Percentiles rank a stretch among this genome's conserved stretches.
Evolutionary conservation across 2,329 filamentous ascomycete genomes (phyloP).

Genomic region (Zymoseptoria brevis): DNA sequence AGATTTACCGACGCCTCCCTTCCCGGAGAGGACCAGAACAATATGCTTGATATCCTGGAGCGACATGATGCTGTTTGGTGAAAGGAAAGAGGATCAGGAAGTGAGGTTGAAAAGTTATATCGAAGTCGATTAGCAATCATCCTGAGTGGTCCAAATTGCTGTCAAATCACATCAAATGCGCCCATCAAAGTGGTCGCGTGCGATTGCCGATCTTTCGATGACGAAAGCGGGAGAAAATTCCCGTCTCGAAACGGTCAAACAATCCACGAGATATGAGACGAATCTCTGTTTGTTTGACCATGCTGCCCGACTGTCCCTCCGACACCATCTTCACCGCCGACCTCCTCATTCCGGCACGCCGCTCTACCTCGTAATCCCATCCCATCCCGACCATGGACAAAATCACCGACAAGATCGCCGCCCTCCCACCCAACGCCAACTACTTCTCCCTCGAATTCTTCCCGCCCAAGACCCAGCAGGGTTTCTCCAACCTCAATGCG

Average conservation of each 20-base stretch:
- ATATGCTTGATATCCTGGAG: conserved; percentile 67
- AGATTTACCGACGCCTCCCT: conserved; percentile 96
- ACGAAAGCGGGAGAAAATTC: neutral
- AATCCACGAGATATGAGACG: neutral
- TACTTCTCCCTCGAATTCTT: conserved; percentile 99
- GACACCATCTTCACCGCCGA: neutral
- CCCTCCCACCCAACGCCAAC: conserved; percentile 67
- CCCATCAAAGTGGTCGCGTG: neutral
- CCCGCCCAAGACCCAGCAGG: conserved; percentile 93
- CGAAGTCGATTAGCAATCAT: neutral
- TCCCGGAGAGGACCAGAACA: conserved; percentile 81
- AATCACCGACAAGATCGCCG: conserved; percentile 75
- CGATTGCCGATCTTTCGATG: neutral
- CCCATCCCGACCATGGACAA: conserved; percentile 47
- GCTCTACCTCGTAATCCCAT: conserved; percentile 3
- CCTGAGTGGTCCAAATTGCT: neutral
- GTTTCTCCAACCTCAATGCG: conserved; percentile 85
- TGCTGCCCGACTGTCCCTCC: neutral
- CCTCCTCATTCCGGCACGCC: neutral
- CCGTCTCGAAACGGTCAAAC: neutral
- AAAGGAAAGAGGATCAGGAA: neutral
- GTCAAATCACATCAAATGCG: neutral
- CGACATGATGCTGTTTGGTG: conserved; percentile 44
- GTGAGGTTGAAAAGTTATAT: neutral
- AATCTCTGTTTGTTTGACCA: neutral